Conservation (phyloP, 371 early-diverging fungal species). For the Mucor sp. region DNA sequence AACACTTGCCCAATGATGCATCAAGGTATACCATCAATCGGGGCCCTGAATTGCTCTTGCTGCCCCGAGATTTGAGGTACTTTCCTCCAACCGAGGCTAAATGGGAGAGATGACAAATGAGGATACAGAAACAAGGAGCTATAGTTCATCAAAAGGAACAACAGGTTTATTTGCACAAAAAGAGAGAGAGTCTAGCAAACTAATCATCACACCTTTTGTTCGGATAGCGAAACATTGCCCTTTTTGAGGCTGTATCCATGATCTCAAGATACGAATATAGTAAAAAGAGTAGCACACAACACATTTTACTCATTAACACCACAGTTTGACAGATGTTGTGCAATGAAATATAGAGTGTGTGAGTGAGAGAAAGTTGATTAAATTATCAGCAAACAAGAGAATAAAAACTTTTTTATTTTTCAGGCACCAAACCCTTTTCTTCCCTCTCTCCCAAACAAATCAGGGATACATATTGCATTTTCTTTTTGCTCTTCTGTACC, state of each 20-base stretch:
- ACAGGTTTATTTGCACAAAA: no score
- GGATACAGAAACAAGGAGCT: no score
- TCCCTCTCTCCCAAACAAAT: neutral
- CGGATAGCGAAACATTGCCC: neutral
- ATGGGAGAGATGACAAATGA: neutral
- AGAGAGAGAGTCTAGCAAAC: no score
- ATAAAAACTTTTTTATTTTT: neutral
- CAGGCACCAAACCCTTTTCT: neutral
- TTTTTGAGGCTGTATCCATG: neutral
- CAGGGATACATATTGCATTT: neutral
- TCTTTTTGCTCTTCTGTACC: neutral
- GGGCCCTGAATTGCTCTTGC: neutral
- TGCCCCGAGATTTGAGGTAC: neutral
- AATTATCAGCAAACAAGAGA: no score
- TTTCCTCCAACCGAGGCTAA: neutral
- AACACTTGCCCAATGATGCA: neutral
- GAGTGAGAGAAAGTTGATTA: neutral
- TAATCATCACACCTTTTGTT: neutral
- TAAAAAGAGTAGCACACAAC: slow-evolving; percentile 1
- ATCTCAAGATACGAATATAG: neutral
- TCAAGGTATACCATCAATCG: neutral
- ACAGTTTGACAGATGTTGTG: slow-evolving; percentile 3
- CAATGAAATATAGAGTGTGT: neutral
- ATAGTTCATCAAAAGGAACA: no score
- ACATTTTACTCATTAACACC: neutral